phyloP scores from a whole-genome alignment of 371 early-diverging fungal species.

The Dichotomocladium elegans region DNA sequence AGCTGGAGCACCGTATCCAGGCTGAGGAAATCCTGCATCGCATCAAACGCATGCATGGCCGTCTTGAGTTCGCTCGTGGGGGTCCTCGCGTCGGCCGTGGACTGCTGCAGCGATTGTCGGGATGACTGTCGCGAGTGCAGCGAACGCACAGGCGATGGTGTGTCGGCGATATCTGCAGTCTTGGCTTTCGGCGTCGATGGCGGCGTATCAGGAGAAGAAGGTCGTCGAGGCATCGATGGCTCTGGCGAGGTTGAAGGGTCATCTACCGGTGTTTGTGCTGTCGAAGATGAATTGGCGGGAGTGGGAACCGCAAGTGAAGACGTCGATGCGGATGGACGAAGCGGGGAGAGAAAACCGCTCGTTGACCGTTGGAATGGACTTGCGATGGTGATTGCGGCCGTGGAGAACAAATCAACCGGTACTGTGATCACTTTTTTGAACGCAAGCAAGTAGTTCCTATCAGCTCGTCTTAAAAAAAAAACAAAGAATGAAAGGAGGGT shows the following conservation, averaged over 20 bases:
- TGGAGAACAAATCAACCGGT: constrained; percentile 45
- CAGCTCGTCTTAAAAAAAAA: constrained; percentile 5
- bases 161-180: neutral
- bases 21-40: constrained; percentile 63
- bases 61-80: constrained; percentile 4
- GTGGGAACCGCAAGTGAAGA: too few relatives aligned
- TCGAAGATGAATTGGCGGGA: neutral
- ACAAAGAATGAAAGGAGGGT: neutral
- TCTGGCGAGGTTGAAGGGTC: constrained; percentile 7
- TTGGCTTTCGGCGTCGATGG: constrained; percentile 14
- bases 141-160: constrained; percentile 1
- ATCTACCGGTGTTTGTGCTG: neutral
- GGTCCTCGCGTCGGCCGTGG: neutral
- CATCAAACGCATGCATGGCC: constrained; percentile 37
- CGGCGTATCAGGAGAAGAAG: constrained; percentile 5
- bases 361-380: constrained; percentile 14
- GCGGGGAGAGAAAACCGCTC: too few relatives aligned
- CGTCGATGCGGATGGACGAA: neutral
- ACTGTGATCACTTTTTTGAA: constrained; percentile 47
- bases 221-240: too few relatives aligned
- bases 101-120: constrained; percentile 11
- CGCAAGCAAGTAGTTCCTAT: constrained; percentile 47
- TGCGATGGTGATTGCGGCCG: constrained; percentile 40
- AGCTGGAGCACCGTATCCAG: constrained; percentile 76
- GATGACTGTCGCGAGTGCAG: constrained; percentile 11